Evolutionary conservation across 1,139 yeast genomes (phyloP), one percentile per base, ranked within the genome.

Genomic region (Saccharomycopsis crataegensis): DNA sequence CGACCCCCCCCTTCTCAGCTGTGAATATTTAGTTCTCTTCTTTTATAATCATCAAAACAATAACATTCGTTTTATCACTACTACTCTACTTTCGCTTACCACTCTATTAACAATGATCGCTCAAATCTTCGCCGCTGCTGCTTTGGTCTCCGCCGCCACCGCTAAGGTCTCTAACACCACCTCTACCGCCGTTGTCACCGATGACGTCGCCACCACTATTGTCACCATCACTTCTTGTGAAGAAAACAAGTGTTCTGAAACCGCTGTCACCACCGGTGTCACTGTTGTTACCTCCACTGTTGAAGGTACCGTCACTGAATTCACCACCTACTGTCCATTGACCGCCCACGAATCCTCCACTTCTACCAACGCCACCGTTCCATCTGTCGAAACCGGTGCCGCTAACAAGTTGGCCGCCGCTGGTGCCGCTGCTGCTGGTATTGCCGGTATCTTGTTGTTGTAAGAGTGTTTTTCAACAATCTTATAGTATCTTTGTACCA

Each of bases 211-310:
- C 6, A 51, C 47, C 43, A 77, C 82, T 64, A 69, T 77, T 67
- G 71, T 67, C 58, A 72, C 77, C 55, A 64, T 68, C 60, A 72
- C 76, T 49, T 66, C 72, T 54, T 72, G 75, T 61, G 53, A 61
- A 12, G 66, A 67, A 57, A 59, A 69, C 56, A 64, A 59, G 50
- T 71, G 75, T 59, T 51, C 67, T 32, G 61, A 60, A 12, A 57
- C 50, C 31, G 34, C 46, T 42, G 48, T 40, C 45, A 72, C 74
- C 59, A 69, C 77, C 57, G 67, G 74, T 59, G 69, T 74, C 57
- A 77, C 82, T 64, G 70, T 77, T 68, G 70, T 67, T 43, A 63
- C 70, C 58, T 66, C 70, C 51, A 65, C 64, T 37, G 62, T 68
- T 43, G 60, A 62, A 49, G 60, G 58, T 33, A 22, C 48, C 50